Base-by-base conservation (phyloP, 257 asterid genomes). In the Galeopsis tetrahit region DNA sequence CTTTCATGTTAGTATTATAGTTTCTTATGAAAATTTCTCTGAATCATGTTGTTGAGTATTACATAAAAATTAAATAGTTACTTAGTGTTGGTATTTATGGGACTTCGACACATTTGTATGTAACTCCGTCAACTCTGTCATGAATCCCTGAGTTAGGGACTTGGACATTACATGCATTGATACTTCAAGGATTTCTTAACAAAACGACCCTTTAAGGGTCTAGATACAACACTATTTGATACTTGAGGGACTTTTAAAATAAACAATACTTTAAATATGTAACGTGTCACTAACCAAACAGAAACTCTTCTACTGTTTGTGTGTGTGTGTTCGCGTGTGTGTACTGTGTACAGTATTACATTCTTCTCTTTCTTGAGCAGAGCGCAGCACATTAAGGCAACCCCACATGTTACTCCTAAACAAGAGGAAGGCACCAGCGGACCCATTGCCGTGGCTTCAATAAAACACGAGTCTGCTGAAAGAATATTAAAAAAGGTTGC, bases 331-430 rank as follows among this genome's bases (percentile, higher is more conserved):
- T 0, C 28, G 28, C 28, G 28, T 21, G 28, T 21, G n/a, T n/a
- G n/a, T n/a, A n/a, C n/a, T n/a, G n/a, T n/a, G 69, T 64, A 62
- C 43, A 44, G 79, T 69, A 49, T 76, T 42, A 15, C 53, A 11
- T 73, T 79, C 28, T 78, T 66, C 42, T 75, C 38, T 74, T 65
- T 66, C 66, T 52, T 75, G 82, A 76, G 76, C 83, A 91, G 97
- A 88, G 96, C 96, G 63, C 83, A 79, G 84, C 97, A 91, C 82
- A 75, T 91, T 70, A 91, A 89, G 84, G 85, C 92, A 78, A 79
- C 71, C 57, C 82, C 77, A 46, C 84, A 60, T 60, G 77, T 66
- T 42, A 70, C 62, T 61, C 21, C 71, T 53, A 82, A 77, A 68
- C 92, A 85, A 73, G 87, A 84, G 10, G 79, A 71, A 56, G 87